Base-by-base conservation (phyloP, 2,329 filamentous ascomycete genomes). In the Monosporascus sp. region DNA sequence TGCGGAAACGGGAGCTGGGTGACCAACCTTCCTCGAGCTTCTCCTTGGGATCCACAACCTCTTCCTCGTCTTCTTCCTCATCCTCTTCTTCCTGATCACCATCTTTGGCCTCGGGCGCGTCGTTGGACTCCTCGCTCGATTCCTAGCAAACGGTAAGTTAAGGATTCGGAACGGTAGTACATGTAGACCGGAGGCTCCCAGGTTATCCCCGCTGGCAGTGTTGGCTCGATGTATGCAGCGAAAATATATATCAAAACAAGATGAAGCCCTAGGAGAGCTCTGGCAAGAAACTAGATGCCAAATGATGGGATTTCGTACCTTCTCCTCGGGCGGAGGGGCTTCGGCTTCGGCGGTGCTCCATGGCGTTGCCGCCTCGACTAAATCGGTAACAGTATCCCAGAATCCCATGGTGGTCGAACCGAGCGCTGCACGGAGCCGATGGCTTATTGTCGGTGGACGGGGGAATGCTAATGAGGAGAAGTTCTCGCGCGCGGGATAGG, bases 21-120 rank as follows among this genome's bases (percentile, higher is more conserved):
- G 49, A 86, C 90, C 81, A 75, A 97, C 94, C 91, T 83, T 96
- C 90, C 76, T 96, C 89, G 58, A 97, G 76, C 73, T 83, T 82
- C 58, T 92, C 89, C 82, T 96, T 95, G 65, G 87, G 85, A 72
- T 97, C 93, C 64, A 87, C 85, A 58, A 83, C 77, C 77, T 94
- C 89, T 60, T 91, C 88, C 57, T 90, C 86, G 57, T 92, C 88
- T 58, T 93, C 89, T 55, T 92, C 89, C 20, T 90, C 87, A 37
- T 88, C 86, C 36, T 87, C 86, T 44, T 88, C 87, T 25, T 86
- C 87, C 44, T 86, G 85, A 37, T 80, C 83, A 25, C 78, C 83
- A 18, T 74, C 76, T 8, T 74, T 75, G 44, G 78, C 81, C 20
- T 74, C 74, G 25, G 67, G 76, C 27, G 75, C 76, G 51, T 73